Base-by-base conservation (phyloP, 2,329 filamentous ascomycete genomes). In the Fusarium liriodendri region DNA sequence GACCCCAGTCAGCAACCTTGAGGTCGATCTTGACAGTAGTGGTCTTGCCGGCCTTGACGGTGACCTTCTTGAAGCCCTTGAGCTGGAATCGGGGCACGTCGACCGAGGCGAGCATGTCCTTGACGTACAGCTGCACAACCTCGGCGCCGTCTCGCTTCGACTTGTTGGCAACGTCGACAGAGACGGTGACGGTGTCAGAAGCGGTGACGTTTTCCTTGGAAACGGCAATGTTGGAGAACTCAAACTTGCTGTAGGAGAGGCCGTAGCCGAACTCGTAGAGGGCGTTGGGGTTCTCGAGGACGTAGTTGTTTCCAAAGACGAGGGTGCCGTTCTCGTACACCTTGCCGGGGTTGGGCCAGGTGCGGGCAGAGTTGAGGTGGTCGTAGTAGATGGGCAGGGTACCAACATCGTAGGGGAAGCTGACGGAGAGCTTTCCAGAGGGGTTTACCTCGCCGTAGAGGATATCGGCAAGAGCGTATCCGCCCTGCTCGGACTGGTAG, bases 331-430 rank as follows among this genome's bases (percentile, higher is more conserved):
- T 91, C 2, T 84, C 80, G 63, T 87, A 83, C 1, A 86, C 82
- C 1, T 82, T 81, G 0, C 92, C 91, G 0, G 89, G 85, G 45
- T 90, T 87, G 8, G 86, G 85, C 25, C 79, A 84, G 18, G 82
- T 80, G 5, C 92, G 88, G 0, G 88, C 92, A 0, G 90, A 92
- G 82, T 94, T 94, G 54, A 92, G 84, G 80, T 93, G 91, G 78
- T 94, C 91, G 79, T 94, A 94, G 84, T 91, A 94, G 61, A 92
- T 86, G 0, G 93, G 93, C 0, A 91, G 84, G 2, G 89, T 90
- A 27, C 92, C 92, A 18, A 94, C 88, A 70, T 90, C 89, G 67
- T 89, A 87, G 0, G 92, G 92, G 78, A 94, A 91, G 13, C 89
- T 90, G 37, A 94, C 91, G 2, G 88, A 87, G 14, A 93, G 86